These are phyloP conservation scores for Malus domestica DNA, from an alignment of 306 rosid genomes.

Conservation along the genomic window DNA sequence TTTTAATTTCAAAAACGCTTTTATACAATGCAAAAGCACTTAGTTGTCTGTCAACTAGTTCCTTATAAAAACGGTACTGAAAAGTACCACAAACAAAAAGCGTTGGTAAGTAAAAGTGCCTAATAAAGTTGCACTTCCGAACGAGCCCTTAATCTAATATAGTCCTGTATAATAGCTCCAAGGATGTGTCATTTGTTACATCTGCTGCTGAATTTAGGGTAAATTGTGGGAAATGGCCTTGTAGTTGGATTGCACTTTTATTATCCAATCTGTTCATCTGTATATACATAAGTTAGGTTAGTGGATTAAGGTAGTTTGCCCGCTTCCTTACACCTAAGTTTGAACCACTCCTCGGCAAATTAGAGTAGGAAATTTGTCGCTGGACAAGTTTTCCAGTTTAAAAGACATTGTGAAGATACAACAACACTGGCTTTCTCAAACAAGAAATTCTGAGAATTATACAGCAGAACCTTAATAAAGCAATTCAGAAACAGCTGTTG, in stretches of 20 bases:
- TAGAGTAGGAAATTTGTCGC: not conserved
- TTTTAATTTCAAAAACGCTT: too few relatives aligned
- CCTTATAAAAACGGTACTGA: too few relatives aligned
- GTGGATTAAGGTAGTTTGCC: not conserved
- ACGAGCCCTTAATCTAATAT: too few relatives aligned
- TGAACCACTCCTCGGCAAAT: not conserved
- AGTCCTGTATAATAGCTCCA: too few relatives aligned
- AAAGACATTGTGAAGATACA: not conserved
- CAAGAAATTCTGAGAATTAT: not conserved
- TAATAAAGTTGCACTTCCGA: too few relatives aligned
- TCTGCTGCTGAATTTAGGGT: too few relatives aligned
- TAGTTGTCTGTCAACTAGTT: rapidly evolving
- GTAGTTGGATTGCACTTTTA: not conserved
- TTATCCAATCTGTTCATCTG: not conserved
- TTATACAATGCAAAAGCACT: too few relatives aligned
- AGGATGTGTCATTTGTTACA: too few relatives aligned
- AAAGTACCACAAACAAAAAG: too few relatives aligned
- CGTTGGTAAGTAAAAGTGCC: too few relatives aligned
- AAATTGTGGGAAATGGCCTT: not conserved
- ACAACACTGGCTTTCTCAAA: not conserved
- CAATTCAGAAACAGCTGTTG: not conserved
- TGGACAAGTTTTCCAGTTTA: not conserved
- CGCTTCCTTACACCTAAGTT: not conserved
- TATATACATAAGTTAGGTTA: too few relatives aligned
- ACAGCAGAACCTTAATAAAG: not conserved